phyloP scores from a whole-genome alignment of 1,284 basidiomycete species.

The Boletus subluridellus region DNA sequence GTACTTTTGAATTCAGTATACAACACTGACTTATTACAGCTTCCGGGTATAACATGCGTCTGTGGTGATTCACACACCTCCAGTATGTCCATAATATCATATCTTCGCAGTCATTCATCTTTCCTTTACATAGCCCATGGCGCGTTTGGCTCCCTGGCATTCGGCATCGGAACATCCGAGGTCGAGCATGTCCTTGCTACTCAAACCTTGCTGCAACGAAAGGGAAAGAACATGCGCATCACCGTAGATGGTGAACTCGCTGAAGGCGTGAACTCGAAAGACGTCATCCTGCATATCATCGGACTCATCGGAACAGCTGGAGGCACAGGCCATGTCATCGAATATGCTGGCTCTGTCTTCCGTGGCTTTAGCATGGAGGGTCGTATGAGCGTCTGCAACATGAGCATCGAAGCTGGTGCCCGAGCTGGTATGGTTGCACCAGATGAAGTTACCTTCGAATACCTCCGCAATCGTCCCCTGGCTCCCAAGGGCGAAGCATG shows the following conservation, averaged over 20 bases:
- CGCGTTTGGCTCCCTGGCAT: conserved; percentile 93
- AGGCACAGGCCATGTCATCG: conserved; percentile 90
- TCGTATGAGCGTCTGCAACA: conserved; percentile 96
- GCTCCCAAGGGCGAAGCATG: conserved; percentile 86
- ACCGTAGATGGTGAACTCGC: conserved; percentile 82
- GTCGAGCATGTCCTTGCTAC: conserved; percentile 97
- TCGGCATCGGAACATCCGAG: conserved; percentile 95
- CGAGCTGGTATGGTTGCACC: conserved; percentile 95
- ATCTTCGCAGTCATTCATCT: background rate
- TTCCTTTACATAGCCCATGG: conserved; percentile 68
- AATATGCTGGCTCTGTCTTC: conserved; percentile 91
- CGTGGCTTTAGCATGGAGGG: conserved; percentile 93
- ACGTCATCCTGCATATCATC: conserved; percentile 93
- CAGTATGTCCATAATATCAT: conserved; percentile 47
- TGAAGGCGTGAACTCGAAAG: conserved; percentile 91
- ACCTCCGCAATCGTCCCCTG: conserved; percentile 83
- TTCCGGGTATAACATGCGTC: conserved; percentile 93
- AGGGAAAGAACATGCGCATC: conserved; percentile 95
- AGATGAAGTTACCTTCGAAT: conserved; percentile 87
- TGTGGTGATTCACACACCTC: conserved; percentile 96
- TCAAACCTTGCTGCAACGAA: conserved; percentile 88
- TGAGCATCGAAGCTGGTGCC: conserved; percentile 96
- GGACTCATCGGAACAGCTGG: conserved; percentile 93
- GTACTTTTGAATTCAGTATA: background rate
- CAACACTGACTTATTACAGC: conserved; percentile 39